Conservation (phyloP, 768 basidiomycete species). For the Boletales sp. region DNA sequence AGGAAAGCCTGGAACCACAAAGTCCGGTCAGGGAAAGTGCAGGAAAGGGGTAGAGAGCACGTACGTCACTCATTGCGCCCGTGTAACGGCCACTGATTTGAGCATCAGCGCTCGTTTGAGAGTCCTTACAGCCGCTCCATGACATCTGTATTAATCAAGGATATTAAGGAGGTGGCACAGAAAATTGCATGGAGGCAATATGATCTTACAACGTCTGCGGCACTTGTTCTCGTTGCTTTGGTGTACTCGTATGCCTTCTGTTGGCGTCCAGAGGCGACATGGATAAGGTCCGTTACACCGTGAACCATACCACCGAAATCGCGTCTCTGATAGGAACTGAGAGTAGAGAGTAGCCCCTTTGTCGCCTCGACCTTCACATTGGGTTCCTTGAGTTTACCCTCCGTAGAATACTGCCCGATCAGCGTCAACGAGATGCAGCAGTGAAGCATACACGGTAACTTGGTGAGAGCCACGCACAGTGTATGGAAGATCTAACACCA, state of each 20-base stretch:
- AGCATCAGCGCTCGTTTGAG: conserved; percentile 80
- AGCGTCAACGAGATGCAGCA: background rate
- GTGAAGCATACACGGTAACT: background rate
- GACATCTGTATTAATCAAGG: conserved; percentile 50
- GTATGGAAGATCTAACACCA: conserved; percentile 58
- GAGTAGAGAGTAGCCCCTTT: conserved; percentile 76
- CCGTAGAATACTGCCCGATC: conserved; percentile 74
- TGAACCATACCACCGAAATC: conserved; percentile 79
- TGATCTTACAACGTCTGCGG: conserved; percentile 77
- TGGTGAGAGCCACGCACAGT: conserved; percentile 39
- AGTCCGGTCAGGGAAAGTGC: background rate
- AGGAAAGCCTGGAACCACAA: conserved; percentile 49
- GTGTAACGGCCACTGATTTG: conserved; percentile 61
- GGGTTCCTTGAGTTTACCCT: conserved; percentile 94
- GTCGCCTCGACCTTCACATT: conserved; percentile 87
- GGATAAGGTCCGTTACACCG: conserved; percentile 70
- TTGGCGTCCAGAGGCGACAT: conserved; percentile 63
- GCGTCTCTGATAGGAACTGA: conserved; percentile 69
- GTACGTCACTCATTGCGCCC: conserved; percentile 78
- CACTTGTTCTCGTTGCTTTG: conserved; percentile 65
- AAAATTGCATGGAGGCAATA: background rate
- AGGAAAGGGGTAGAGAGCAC: conserved; percentile 19
- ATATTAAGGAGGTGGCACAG: background rate
- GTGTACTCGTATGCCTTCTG: conserved; percentile 61
- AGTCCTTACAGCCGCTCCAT: conserved; percentile 81